Evolutionary conservation across 495 filamentous ascomycete species (phyloP), one percentile per base, ranked within the genome.

Genomic region (Xylaria palmicola): DNA sequence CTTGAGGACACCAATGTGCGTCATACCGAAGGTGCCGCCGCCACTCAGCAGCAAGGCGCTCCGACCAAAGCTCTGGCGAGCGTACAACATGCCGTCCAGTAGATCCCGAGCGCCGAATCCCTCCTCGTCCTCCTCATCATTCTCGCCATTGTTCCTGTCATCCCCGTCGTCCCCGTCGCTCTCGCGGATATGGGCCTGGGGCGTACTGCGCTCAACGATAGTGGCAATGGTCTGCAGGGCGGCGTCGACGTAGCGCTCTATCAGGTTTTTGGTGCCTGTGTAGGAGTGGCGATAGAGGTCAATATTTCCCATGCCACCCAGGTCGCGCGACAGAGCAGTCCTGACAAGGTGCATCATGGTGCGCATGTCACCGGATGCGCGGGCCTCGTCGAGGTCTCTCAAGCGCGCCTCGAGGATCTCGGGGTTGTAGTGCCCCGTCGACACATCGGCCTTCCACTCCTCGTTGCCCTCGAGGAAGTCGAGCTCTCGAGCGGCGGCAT

Each of bases 11-110:
- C 93, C 93, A 62, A 97, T 89, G 72, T 98, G 93, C 48, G 89
- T 90, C 93, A 98, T 97, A 26, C 93, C 93, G 72, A 96, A 93
- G 0, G 92, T 97, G 0, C 89, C 93, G 8, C 93, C 93, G 15
- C 93, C 93, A 13, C 92, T 96, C 19, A 97, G 80, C 2, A 96
- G 78, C 56, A 97, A 74, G 0, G 93, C 93, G 62, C 89, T 96
- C 52, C 93, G 82, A 10, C 93, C 93, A 72, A 93, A 98, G 8
- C 90, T 89, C 72, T 96, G 91, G 54, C 91, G 81, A 4, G 92
- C 86, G 43, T 85, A 86, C 17, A 96, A 74, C 62, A 98, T 77
- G 61, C 86, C 83, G 56, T 93, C 89, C 9, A 75, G 56, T 26
- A 96, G 82, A 62, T 88, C 84, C 56, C 85, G 81, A 30, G 87